These are phyloP conservation scores for Pseudocohnilembus persalinus DNA, from an alignment of 169 alveolate species.

Conservation along the genomic window DNA sequence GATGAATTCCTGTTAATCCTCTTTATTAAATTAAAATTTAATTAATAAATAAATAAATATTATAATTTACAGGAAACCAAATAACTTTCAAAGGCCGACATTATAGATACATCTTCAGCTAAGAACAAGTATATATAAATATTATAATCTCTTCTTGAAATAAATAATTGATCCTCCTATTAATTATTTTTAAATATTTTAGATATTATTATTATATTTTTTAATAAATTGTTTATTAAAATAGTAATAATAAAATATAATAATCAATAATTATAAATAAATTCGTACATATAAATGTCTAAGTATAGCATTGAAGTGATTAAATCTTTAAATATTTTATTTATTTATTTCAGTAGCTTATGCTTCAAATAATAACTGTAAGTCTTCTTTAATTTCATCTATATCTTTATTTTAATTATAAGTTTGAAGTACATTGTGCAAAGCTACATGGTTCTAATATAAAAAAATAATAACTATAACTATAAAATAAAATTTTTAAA, in stretches of 20 bases:
- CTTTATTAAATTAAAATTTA: not conserved
- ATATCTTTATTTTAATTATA: too few relatives aligned
- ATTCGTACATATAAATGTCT: not conserved
- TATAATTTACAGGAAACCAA: not conserved
- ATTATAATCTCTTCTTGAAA: not conserved
- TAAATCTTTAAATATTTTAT: too few relatives aligned
- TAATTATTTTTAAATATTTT: too few relatives aligned
- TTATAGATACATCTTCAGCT: not conserved
- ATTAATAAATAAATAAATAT: too few relatives aligned
- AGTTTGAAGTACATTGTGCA: not conserved
- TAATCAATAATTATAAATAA: too few relatives aligned
- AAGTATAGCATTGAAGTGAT: not conserved
- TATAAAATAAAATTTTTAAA: too few relatives aligned
- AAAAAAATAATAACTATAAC: not conserved
- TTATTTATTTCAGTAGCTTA: not conserved
- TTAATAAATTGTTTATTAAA: too few relatives aligned
- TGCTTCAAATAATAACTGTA: not conserved
- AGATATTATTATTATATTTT: too few relatives aligned
- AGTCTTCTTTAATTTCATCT: not conserved
- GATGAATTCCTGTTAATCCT: not conserved
- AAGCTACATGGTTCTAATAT: not conserved
- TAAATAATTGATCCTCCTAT: not conserved
- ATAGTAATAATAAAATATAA: too few relatives aligned
- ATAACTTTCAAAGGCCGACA: not conserved
- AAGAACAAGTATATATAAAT: not conserved